Conservation (phyloP, 768 basidiomycete species). For the Hygrophorus pudorinus region DNA sequence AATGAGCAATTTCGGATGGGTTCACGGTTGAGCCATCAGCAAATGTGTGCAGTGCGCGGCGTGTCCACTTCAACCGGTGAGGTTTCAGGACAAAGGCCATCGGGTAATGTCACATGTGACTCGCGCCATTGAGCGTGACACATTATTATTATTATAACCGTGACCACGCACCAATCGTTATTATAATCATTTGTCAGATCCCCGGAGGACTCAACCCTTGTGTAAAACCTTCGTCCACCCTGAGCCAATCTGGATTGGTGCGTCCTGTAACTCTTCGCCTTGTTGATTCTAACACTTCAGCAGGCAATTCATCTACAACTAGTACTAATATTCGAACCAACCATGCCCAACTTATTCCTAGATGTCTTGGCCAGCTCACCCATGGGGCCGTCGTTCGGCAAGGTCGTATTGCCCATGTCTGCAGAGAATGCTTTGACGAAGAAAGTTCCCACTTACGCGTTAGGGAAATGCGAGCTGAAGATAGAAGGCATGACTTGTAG, state of each 20-base stretch:
- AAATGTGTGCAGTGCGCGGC: too few species aligned
- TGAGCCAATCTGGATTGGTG: too few species aligned
- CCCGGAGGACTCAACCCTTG: too few species aligned
- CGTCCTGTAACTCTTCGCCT: too few species aligned
- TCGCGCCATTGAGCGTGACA: background rate
- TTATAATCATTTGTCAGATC: too few species aligned
- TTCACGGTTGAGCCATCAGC: constrained; percentile 47
- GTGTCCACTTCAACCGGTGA: background rate
- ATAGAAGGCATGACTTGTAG: constrained; percentile 91
- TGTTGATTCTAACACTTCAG: too few species aligned
- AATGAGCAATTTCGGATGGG: constrained; percentile 74
- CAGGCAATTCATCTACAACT: background rate
- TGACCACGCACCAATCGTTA: too few species aligned
- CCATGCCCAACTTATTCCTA: constrained; percentile 13
- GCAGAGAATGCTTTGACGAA: constrained; percentile 4
- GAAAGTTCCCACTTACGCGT: constrained; percentile 8
- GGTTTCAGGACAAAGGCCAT: background rate
- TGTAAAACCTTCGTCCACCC: too few species aligned
- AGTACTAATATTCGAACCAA: background rate
- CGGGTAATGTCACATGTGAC: background rate
- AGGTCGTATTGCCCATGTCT: background rate
- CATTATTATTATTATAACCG: too few species aligned
- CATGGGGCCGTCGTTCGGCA: constrained; percentile 9
- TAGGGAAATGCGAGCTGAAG: constrained; percentile 63
- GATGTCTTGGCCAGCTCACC: constrained; percentile 13